Conservation (phyloP, 2,329 filamentous ascomycete genomes). For the Aspergillus japonicus region DNA sequence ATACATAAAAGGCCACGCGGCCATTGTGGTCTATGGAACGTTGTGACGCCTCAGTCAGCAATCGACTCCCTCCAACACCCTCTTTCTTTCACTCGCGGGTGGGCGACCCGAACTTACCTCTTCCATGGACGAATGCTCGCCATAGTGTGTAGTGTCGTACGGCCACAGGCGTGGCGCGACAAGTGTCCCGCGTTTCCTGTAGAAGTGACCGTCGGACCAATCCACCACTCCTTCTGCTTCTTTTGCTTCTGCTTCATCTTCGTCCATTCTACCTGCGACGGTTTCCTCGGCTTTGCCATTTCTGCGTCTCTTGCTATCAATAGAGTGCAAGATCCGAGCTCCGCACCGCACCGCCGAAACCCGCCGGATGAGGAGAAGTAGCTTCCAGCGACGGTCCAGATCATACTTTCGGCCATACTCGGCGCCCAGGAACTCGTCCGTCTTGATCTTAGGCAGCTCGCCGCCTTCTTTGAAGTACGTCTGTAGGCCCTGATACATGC, state of each 20-base stretch:
- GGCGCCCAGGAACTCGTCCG: no score
- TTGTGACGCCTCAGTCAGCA: no score
- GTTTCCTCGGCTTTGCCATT: no score
- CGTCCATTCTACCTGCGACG: no score
- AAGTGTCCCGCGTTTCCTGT: background rate
- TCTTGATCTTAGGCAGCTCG: no score
- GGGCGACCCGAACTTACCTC: background rate
- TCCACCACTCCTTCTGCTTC: no score
- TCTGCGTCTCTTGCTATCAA: no score
- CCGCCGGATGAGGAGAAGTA: background rate
- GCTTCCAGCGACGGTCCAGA: background rate
- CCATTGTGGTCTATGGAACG: conserved; percentile 3
- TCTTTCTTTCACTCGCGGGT: no score
- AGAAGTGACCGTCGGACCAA: background rate
- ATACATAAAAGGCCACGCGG: conserved; percentile 11
- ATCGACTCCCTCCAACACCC: no score
- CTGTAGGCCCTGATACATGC: no score
- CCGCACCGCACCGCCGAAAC: background rate
- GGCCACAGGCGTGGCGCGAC: background rate
- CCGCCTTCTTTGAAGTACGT: no score
- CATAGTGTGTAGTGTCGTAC: background rate
- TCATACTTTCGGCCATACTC: background rate
- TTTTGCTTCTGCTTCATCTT: no score
- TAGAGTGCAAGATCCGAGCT: background rate
- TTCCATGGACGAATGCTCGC: background rate